Evolutionary conservation across 208 protist genomes (phyloP).

Genomic region (Lotmaria passim): DNA sequence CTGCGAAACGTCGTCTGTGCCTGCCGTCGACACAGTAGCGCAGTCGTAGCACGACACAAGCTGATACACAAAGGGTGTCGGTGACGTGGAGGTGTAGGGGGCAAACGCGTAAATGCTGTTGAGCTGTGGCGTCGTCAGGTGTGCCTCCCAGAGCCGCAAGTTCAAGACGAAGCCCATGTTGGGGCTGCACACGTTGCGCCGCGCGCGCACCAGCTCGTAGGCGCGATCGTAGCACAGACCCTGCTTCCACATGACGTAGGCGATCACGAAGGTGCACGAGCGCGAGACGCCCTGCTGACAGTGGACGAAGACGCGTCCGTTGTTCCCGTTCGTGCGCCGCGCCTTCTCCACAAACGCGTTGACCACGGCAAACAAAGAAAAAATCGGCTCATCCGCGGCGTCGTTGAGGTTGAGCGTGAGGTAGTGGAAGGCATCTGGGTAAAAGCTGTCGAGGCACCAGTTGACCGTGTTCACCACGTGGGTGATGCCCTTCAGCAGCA

Average conservation of each 20-base stretch:
- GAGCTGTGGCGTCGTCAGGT: constrained; percentile 52
- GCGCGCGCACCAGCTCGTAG: constrained; percentile 76
- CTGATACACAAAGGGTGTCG: constrained; percentile 67
- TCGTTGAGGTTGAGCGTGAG: constrained; percentile 85
- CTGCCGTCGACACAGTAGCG: constrained; percentile 6
- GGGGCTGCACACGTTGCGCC: constrained; percentile 81
- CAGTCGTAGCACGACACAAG: constrained; percentile 48
- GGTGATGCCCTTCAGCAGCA: constrained; percentile 90
- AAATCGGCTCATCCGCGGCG: constrained; percentile 89
- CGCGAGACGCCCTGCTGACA: constrained; percentile 95
- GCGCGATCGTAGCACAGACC: constrained; percentile 83
- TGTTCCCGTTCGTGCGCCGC: constrained; percentile 18
- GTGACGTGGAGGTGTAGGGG: constrained; percentile 52
- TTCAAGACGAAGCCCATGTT: constrained; percentile 93
- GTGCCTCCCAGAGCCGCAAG: constrained; percentile 76
- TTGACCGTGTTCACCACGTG: constrained; percentile 93
- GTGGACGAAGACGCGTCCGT: constrained; percentile 91
- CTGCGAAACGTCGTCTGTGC: background rate
- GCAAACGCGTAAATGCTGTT: constrained; percentile 67
- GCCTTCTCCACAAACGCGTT: constrained; percentile 87
- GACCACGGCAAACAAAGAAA: constrained; percentile 88
- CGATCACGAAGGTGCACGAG: constrained; percentile 89
- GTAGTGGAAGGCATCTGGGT: constrained; percentile 86
- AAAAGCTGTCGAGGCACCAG: constrained; percentile 70
- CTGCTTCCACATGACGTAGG: constrained; percentile 92